Evolutionary conservation across 2,329 filamentous ascomycete genomes (phyloP), one percentile per base, ranked within the genome.

Genomic region (Fusarium temperatum): DNA sequence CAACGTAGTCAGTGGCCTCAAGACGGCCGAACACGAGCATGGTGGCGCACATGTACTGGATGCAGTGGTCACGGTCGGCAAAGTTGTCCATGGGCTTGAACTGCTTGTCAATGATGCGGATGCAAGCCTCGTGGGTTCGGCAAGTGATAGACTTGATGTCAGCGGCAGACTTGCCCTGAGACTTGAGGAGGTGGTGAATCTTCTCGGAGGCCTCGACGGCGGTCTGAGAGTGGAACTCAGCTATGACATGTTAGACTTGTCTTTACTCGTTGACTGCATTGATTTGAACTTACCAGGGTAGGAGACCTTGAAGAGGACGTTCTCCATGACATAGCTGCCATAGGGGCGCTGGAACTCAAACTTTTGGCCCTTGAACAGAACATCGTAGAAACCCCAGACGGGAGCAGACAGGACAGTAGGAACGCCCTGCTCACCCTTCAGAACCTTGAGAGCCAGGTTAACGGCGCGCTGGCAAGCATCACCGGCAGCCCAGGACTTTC

Each of bases 31-130:
- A 98, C 77, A 93, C 92, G 77, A 99, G 92, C 95, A 98, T 98
- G 80, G 94, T 95, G 74, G 95, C 88, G 81, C 94, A 94, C 96
- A 99, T 99, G 90, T 99, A 99, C 87, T 98, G 96, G 78, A 99
- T 96, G 87, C 96, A 99, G 90, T 99, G 96, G 85, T 99, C 96
- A 81, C 96, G 95, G 86, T 99, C 96, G 81, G 96, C 96, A 81
- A 98, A 99, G 91, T 99, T 99, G 88, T 98, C 95, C 94, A 99
- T 97, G 78, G 95, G 92, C 90, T 98, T 98, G 90, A 98, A 97
- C 87, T 99, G 96, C 90, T 99, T 99, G 90, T 99, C 96, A 80
- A 99, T 99, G 86, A 99, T 99, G 80, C 96, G 95, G 82, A 99
- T 91, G 87, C 96, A 98, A 67, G 96, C 96, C 86, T 99, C 96